Percentiles rank a stretch among this genome's conserved stretches.
Evolutionary conservation across 768 basidiomycete species (phyloP).

Genomic region (Boletus vermiculosoides): DNA sequence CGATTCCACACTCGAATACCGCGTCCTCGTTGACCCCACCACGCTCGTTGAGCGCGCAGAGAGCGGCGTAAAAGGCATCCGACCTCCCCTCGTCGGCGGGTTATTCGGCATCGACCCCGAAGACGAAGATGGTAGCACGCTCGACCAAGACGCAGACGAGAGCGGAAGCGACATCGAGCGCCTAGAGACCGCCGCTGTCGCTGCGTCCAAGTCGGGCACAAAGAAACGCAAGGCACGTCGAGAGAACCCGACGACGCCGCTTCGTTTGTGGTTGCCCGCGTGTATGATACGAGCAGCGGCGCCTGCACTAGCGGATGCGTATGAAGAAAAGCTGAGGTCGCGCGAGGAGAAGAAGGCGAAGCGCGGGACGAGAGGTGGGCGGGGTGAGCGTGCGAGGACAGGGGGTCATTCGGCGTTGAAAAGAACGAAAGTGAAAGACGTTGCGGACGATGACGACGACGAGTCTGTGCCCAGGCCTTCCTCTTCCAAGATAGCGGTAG

Average conservation of each 20-base stretch:
- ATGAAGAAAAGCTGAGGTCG: slow-evolving; percentile 55
- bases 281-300: slow-evolving; percentile 69
- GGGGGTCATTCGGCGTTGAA: not conserved
- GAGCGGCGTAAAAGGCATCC: slow-evolving; percentile 61
- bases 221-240: slow-evolving; percentile 28
- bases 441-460: not conserved
- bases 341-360: slow-evolving; percentile 42
- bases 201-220: slow-evolving; percentile 15
- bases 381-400: slow-evolving; percentile 3
- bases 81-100: slow-evolving; percentile 43
- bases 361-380: slow-evolving; percentile 19
- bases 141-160: slow-evolving; percentile 35
- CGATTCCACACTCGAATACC: slow-evolving; percentile 72
- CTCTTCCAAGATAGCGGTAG: slow-evolving; percentile 1
- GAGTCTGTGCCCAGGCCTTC: slow-evolving; percentile 1
- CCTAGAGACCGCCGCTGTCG: slow-evolving; percentile 27
- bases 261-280: slow-evolving; percentile 82
- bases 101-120: slow-evolving; percentile 42
- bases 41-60: slow-evolving; percentile 64
- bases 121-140: slow-evolving; percentile 40
- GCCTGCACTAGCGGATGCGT: slow-evolving; percentile 62
- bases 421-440: not conserved
- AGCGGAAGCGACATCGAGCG: slow-evolving; percentile 41
- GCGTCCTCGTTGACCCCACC: slow-evolving; percentile 70
- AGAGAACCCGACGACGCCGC: slow-evolving; percentile 45